Evolutionary conservation across 768 basidiomycete species (phyloP).

Genomic region (Trametopsis cervina): DNA sequence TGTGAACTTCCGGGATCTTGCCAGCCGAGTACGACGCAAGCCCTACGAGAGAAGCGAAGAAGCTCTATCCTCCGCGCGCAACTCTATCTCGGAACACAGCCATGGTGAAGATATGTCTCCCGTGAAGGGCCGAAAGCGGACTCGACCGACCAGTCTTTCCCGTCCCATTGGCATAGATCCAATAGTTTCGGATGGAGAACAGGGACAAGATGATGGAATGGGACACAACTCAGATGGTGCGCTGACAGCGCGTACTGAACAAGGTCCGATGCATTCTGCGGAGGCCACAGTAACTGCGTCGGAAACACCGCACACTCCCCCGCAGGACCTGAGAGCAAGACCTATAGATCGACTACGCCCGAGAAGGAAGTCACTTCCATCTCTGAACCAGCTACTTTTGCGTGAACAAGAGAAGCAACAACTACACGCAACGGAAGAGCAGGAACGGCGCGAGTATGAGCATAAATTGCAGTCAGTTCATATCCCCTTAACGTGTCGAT

Average conservation of each 20-base stretch:
- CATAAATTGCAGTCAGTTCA: constrained; percentile 43
- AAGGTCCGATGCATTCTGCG: constrained; percentile 1
- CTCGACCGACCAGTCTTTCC: constrained; percentile 14
- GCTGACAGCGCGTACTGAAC: constrained; percentile 2
- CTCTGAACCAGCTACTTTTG: constrained; percentile 14
- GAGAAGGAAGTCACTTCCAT: constrained; percentile 27
- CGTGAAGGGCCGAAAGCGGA: constrained; percentile 5
- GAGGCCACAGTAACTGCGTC: neutral
- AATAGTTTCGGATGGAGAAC: neutral
- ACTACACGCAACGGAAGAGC: constrained; percentile 39
- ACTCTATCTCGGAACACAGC: constrained; percentile 38
- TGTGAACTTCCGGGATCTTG: constrained; percentile 31
- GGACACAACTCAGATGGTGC: neutral
- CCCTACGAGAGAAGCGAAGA: constrained; percentile 39
- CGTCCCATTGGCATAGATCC: neutral
- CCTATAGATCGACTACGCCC: neutral
- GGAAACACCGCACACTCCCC: neutral
- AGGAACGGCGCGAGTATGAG: constrained; percentile 50
- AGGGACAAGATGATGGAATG: neutral
- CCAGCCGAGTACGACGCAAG: constrained; percentile 28
- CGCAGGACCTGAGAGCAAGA: neutral
- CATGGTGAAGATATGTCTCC: constrained; percentile 12
- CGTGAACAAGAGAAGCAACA: constrained; percentile 29
- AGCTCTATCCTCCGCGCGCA: constrained; percentile 36
- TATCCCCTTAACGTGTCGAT: neutral